Evolutionary conservation across 2,329 filamentous ascomycete species (phyloP).

Genomic region (Calonectria pseudoreteaudii): DNA sequence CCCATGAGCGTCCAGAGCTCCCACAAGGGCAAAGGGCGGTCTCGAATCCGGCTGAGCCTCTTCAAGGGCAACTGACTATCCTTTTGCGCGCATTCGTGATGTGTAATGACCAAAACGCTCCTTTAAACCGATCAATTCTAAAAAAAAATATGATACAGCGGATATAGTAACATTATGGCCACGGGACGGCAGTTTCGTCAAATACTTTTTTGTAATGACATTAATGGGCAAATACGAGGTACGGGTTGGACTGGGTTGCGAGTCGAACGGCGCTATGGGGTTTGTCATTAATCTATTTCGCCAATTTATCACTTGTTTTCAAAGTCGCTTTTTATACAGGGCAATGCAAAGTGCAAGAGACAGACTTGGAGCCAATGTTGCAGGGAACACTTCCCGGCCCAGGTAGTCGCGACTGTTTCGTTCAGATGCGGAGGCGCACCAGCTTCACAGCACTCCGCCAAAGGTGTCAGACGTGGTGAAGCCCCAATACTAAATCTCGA

Average conservation of each 20-base stretch:
- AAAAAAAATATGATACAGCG: slow-evolving; percentile 13
- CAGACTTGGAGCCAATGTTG: background rate
- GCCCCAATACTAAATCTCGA: background rate
- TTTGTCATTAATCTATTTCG: background rate
- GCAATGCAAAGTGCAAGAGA: background rate
- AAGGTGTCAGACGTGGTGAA: background rate
- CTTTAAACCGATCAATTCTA: background rate
- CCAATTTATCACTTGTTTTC: background rate
- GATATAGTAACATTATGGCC: slow-evolving; percentile 4
- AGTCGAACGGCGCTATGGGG: background rate
- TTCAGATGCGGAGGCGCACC: background rate
- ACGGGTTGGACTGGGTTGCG: background rate
- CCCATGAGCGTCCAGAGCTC: slow-evolving; percentile 25
- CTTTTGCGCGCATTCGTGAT: background rate
- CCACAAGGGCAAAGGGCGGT: slow-evolving; percentile 20
- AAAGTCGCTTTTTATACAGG: background rate
- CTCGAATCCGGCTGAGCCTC: slow-evolving; percentile 20
- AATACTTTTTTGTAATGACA: slow-evolving; percentile 2
- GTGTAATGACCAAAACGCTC: slow-evolving; percentile 23
- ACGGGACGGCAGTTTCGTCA: background rate
- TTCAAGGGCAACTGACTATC: slow-evolving; percentile 27
- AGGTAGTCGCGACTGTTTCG: background rate
- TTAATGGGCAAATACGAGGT: background rate
- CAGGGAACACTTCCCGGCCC: background rate
- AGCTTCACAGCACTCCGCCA: background rate